Evolutionary conservation across 2,329 filamentous ascomycete genomes (phyloP).

Genomic region (Chrysoporthe austroafricana): DNA sequence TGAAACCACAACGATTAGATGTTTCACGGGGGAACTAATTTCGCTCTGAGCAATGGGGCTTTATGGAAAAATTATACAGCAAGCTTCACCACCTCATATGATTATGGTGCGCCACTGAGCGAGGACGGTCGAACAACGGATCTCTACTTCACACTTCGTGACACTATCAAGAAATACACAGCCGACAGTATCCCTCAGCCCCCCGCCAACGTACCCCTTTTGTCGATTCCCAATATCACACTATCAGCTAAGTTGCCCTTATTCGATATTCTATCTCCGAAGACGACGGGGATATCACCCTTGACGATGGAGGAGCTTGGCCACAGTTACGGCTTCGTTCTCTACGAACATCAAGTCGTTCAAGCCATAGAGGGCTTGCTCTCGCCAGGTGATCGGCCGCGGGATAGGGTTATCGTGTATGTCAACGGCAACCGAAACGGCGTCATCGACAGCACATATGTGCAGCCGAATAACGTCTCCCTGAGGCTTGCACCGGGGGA

Average conservation of each 20-base stretch:
- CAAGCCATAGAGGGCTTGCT: constrained; percentile 38
- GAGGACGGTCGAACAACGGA: constrained; percentile 52
- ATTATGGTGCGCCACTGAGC: constrained; percentile 54
- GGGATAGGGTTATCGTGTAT: constrained; percentile 53
- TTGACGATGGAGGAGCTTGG: constrained; percentile 50
- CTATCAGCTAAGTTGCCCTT: constrained; percentile 43
- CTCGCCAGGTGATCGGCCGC: constrained; percentile 46
- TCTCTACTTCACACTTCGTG: constrained; percentile 46
- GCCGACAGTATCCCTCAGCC: constrained; percentile 43
- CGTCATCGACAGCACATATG: constrained; percentile 52
- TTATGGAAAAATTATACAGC: constrained; percentile 46
- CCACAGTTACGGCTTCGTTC: constrained; percentile 48
- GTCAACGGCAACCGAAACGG: constrained; percentile 47
- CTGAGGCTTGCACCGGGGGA: constrained; percentile 45
- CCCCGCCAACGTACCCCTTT: constrained; percentile 38
- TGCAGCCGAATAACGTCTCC: constrained; percentile 42
- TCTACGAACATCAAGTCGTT: constrained; percentile 46
- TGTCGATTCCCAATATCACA: constrained; percentile 41
- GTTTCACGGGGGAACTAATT: constrained; percentile 58
- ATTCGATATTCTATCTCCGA: constrained; percentile 42
- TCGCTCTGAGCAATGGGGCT: constrained; percentile 51
- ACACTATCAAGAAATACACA: constrained; percentile 44
- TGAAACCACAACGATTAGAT: constrained; percentile 35
- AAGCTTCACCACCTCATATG: constrained; percentile 52
- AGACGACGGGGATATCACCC: constrained; percentile 35